Evolutionary conservation across 345 rosid genomes (phyloP), one percentile per base, ranked within the genome.

Genomic region (Gossypium anomalum): DNA sequence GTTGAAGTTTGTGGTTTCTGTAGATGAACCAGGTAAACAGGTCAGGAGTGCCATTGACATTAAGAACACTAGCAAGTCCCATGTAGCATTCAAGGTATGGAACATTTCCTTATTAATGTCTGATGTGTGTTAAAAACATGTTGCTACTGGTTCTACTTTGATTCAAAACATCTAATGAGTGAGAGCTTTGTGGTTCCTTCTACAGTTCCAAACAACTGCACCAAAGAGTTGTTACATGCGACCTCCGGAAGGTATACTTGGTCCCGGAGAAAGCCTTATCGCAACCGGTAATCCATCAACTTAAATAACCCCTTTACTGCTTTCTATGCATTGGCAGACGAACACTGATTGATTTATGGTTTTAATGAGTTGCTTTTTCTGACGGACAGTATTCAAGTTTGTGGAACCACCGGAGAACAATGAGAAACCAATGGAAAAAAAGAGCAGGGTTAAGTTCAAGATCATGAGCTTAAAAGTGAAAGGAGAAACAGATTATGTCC

Each of bases 191-290:
- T 53, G 17, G 61, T 27, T 78, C 59, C 60, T 78, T 52, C 60
- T 77, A 41, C 71, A 90, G 96, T 90, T 90, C 81, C 96, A 90
- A 84, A 90, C 96, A 11, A 90, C 96, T 72, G 92, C 86, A 38
- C 95, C 95, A 20, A 90, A 90, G 81, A 90, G 92, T 76, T 88
- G 92, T 74, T 89, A 85, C 79, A 90, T 90, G 96, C 90, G 96
- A 34, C 93, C 93, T 59, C 93, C 93, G 0, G 96, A 93, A 49
- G 89, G 85, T 34, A 82, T 86, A 44, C 96, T 90, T 53, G 82
- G 89, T 76, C 92, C 96, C 5, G 89, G 93, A 51, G 93, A 90
- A 83, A 86, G 83, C 78, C 70, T 90, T 70, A 82, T 86, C 12
- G 91, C 96, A 44, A 87, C 88, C 38, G 93, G 96, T 90, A 78